Percentiles rank a stretch among this genome's conserved stretches.
Evolutionary conservation across 2,329 filamentous ascomycete genomes (phyloP).

Genomic region (Colletotrichum coccodes): DNA sequence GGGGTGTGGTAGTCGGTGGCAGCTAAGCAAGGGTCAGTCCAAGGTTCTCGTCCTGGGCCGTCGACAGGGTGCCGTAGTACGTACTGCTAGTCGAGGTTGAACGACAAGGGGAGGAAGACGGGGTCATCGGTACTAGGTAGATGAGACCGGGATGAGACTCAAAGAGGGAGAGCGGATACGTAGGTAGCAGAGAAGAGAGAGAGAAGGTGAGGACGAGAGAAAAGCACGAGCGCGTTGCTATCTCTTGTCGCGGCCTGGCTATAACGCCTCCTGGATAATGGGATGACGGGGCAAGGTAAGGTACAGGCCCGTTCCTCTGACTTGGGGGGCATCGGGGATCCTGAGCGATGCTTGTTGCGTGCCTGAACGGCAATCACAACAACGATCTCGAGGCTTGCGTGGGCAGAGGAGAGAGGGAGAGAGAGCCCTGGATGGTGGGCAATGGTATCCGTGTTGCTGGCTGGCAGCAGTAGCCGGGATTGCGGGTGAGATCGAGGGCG

Average conservation of each 20-base stretch:
- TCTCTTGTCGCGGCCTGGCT: conserved; percentile 32
- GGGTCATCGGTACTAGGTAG: conserved; percentile 27
- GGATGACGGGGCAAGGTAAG: conserved; percentile 36
- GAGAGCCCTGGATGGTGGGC: too few relatives aligned
- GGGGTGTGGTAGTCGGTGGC: conserved; percentile 33
- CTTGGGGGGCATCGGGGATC: conserved; percentile 48
- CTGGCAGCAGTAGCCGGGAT: conserved; percentile 31
- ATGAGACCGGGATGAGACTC: conserved; percentile 3
- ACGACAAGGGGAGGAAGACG: conserved; percentile 21
- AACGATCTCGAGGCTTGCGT: conserved; percentile 23
- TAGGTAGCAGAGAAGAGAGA: conserved; percentile 12
- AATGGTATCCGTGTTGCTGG: conserved; percentile 32
- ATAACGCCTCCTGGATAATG: conserved; percentile 53
- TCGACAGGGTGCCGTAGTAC: conserved; percentile 33
- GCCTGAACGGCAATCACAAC: conserved; percentile 23
- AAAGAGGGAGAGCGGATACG: conserved; percentile 17
- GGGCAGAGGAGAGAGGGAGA: conserved; percentile 27
- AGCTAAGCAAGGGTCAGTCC: conserved; percentile 28
- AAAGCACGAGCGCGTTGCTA: not conserved
- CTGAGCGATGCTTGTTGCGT: conserved; percentile 40
- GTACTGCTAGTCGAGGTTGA: conserved; percentile 35
- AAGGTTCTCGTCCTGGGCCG: conserved; percentile 28
- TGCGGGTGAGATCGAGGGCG: conserved; percentile 45
- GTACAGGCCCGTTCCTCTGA: conserved; percentile 39
- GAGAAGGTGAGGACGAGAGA: not conserved